Evolutionary conservation across 1,284 basidiomycete genomes (phyloP).

Genomic region (Leccinum subrobustum): DNA sequence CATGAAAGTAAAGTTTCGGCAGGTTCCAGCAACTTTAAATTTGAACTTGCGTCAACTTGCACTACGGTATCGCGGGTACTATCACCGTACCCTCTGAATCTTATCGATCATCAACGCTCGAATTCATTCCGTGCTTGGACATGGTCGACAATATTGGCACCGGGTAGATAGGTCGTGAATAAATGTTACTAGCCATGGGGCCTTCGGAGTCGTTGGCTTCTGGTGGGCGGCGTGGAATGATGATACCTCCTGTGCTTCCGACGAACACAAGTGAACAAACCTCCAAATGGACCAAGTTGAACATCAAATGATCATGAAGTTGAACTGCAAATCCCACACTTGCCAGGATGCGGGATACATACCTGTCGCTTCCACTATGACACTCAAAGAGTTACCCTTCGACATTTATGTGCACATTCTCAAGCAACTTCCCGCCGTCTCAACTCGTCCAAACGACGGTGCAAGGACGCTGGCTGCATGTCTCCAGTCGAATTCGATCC

Average conservation of each 20-base stretch:
- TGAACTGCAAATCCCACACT: not conserved
- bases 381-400: slow-evolving; percentile 25
- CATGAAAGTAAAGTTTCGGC: not conserved
- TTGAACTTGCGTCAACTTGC: too few relatives aligned
- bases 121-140: not conserved
- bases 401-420: slow-evolving; percentile 34
- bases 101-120: not conserved
- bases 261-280: not conserved
- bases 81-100: too few relatives aligned
- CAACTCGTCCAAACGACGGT: slow-evolving; percentile 19
- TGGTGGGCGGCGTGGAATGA: not conserved
- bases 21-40: not conserved
- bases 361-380: slow-evolving; percentile 19
- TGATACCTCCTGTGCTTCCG: not conserved
- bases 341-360: not conserved
- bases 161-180: not conserved
- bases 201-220: not conserved
- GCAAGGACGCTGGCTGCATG: slow-evolving; percentile 28
- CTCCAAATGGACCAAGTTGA: not conserved
- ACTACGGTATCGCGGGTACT: too few relatives aligned
- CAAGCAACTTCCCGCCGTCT: slow-evolving; percentile 25
- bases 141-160: not conserved
- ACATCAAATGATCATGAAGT: not conserved
- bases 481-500: slow-evolving; percentile 21
- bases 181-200: not conserved